Evolutionary conservation across 768 basidiomycete species (phyloP).

Genomic region (Tulasnella sp.): DNA sequence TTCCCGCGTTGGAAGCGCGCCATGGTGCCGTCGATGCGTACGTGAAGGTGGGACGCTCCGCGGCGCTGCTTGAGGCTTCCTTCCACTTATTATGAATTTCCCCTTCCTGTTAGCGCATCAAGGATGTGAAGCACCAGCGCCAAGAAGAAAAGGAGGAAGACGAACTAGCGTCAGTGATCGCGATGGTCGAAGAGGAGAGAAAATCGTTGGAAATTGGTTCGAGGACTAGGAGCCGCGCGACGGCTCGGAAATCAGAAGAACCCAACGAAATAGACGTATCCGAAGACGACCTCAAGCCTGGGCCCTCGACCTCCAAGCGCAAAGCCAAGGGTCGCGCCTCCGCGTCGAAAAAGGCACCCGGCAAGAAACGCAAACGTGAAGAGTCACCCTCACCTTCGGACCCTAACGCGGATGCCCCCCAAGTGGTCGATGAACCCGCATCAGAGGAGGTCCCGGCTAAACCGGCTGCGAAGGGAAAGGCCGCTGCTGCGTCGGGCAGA

Average conservation of each 20-base stretch:
- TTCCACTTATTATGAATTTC: neutral
- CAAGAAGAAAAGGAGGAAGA: neutral
- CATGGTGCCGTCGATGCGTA: neutral
- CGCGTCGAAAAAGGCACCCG: neutral
- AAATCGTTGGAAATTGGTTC: neutral
- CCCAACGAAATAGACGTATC: neutral
- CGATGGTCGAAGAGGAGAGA: conserved; percentile 6
- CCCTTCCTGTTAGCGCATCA: neutral
- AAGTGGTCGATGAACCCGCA: neutral
- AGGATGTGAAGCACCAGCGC: neutral
- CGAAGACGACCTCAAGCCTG: neutral
- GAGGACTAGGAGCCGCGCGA: conserved; percentile 1
- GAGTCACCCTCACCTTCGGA: neutral
- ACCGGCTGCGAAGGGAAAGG: neutral
- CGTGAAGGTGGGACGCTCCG: neutral
- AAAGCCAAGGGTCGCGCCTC: neutral
- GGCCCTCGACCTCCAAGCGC: conserved; percentile 5
- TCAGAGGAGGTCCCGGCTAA: neutral
- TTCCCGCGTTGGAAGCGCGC: neutral
- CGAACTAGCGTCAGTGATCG: neutral
- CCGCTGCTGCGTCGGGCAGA: neutral
- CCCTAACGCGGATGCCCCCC: neutral
- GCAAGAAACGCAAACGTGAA: conserved; percentile 19
- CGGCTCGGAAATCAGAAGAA: neutral
- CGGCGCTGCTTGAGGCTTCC: neutral